Conservation (phyloP, 305 asterid species). For the Solanum hybrid region DNA sequence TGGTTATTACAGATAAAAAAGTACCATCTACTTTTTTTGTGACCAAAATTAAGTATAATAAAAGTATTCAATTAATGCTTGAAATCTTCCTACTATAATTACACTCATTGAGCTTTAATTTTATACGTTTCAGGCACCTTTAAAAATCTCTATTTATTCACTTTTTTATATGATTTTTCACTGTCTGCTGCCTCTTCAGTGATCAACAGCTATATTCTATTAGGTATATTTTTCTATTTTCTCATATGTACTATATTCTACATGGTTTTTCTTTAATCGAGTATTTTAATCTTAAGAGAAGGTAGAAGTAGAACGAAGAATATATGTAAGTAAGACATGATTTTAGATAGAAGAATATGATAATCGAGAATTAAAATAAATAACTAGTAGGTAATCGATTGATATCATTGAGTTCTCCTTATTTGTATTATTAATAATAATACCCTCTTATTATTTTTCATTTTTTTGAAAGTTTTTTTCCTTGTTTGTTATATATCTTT, state of each 20-base stretch:
- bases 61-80: not conserved
- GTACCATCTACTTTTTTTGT: not conserved
- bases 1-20: not conserved
- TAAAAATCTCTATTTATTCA: not conserved
- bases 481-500: not conserved
- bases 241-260: not conserved
- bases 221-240: not conserved
- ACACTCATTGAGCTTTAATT: not conserved
- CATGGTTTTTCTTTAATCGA: not conserved
- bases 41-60: not conserved
- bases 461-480: not conserved
- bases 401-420: not conserved
- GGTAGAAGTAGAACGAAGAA: not conserved
- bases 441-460: not conserved
- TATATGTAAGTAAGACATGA: not conserved
- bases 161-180: not conserved
- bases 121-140: not conserved
- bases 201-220: not conserved
- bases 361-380: not conserved
- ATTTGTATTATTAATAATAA: not conserved
- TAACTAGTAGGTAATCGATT: not conserved
- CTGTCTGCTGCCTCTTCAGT: not conserved
- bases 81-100: not conserved
- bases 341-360: not conserved
- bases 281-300: not conserved